A percentile compares a stretch with the other conserved stretches of the same genome.
phyloP scores from a whole-genome alignment of 2,329 filamentous ascomycete genomes.

The Claviceps sp. region DNA sequence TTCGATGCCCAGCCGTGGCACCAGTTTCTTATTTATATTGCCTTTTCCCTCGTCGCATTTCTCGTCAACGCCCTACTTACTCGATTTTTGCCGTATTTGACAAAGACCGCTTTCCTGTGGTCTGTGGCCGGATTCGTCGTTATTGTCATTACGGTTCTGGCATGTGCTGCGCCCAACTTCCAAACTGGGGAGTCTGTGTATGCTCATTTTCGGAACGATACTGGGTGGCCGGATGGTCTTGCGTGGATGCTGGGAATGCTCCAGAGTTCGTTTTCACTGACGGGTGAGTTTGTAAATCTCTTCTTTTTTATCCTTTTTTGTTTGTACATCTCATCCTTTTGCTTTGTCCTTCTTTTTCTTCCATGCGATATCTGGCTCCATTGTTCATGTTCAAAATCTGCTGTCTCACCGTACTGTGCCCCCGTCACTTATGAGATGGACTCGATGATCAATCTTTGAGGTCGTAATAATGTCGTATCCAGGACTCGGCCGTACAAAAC shows the following conservation, averaged over 20 bases:
- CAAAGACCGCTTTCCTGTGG: slow-evolving; percentile 59
- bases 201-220: slow-evolving; percentile 51
- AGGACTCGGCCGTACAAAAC: too few species aligned
- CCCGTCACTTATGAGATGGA: too few species aligned
- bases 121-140: slow-evolving; percentile 54
- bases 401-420: too few species aligned
- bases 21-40: slow-evolving; percentile 60
- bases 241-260: slow-evolving; percentile 42
- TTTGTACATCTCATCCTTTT: too few species aligned
- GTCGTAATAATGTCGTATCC: too few species aligned
- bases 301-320: not conserved
- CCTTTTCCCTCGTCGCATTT: slow-evolving; percentile 46
- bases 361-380: too few species aligned
- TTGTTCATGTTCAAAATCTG: too few species aligned
- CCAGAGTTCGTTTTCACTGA: slow-evolving; percentile 36
- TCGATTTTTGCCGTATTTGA: slow-evolving; percentile 46
- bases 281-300: slow-evolving; percentile 11
- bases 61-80: slow-evolving; percentile 49
- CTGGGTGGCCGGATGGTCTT: slow-evolving; percentile 56
- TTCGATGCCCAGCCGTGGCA: slow-evolving; percentile 53
- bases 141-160: slow-evolving; percentile 56
- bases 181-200: slow-evolving; percentile 54
- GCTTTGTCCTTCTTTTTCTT: too few species aligned
- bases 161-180: slow-evolving; percentile 52
- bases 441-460: too few species aligned